Base-by-base conservation (phyloP, 441 rosid species). In the Populus hybrid region DNA sequence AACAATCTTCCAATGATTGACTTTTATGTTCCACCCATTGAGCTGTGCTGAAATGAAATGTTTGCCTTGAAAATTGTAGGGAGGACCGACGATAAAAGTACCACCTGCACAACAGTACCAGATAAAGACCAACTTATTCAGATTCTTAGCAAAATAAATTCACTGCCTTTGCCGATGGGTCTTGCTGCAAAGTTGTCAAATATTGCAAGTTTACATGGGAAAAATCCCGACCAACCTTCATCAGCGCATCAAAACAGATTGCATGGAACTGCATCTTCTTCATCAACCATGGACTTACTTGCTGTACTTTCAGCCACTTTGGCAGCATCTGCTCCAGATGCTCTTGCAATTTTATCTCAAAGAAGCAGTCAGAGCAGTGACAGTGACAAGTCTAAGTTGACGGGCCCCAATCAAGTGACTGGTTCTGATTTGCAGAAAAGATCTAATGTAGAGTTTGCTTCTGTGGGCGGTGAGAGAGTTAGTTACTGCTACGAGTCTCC, bases 121-220 rank as follows among this genome's bases (percentile, higher is more conserved):
- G 87, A 87, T 71, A 91, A 81, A 80, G 98, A 90, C 38, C 92
- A 90, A 78, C 90, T 94, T 73, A 69, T 89, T 79, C 91, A 89
- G 79, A 90, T 94, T 80, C 92, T 94, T 76, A 84, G 82, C 85
- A 92, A 90, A 87, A 91, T 94, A 70, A 94, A 94, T 79, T 87
- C 96, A 28, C 84, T 92, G 76, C 93, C 92, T 73, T 84, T 90
- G 83, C 94, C 97, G 1, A 76, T 83, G 80, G 95, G 90, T 78
- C 91, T 90, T 57, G 90, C 91, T 73, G 86, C 92, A 12, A 90
- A 88, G 87, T 81, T 94, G 80, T 84, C 89, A 19, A 75, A 75
- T 69, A 79, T 88, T 74, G 90, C 85, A 76, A 81, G 79, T 80
- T 83, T 88, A 77, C 87, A 84, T 77, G 84, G 81, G 82, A 89